Evolutionary conservation across 1,284 basidiomycete genomes (phyloP).

Genomic region (Rhodotorula sp.): DNA sequence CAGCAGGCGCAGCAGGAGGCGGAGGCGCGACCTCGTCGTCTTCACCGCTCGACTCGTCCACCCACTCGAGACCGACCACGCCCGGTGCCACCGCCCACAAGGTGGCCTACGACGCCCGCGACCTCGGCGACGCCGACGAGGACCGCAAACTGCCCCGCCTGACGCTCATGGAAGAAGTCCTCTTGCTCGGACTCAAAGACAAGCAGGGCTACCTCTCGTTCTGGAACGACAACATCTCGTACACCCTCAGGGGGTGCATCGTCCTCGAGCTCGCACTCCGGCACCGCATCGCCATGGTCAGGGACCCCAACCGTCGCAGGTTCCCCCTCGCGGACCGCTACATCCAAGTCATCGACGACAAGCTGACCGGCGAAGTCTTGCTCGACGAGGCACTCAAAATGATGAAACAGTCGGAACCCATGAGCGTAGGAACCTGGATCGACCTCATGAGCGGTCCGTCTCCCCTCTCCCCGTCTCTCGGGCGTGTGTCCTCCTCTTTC

Average conservation of each 20-base stretch:
- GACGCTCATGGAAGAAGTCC: constrained; percentile 95
- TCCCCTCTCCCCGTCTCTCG: too few relatives aligned
- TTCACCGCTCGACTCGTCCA: neutral
- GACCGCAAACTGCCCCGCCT: constrained; percentile 73
- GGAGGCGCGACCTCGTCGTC: neutral
- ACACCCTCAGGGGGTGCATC: constrained; percentile 90
- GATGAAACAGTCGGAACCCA: constrained; percentile 76
- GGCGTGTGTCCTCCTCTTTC: neutral
- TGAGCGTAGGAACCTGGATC: constrained; percentile 89
- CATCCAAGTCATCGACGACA: constrained; percentile 85
- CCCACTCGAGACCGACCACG: constrained; percentile 21
- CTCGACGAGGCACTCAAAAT: constrained; percentile 92
- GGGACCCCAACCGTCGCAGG: constrained; percentile 74
- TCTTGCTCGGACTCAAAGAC: constrained; percentile 67
- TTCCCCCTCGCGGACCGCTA: constrained; percentile 72
- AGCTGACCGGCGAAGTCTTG: constrained; percentile 89
- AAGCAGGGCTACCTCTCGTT: constrained; percentile 84
- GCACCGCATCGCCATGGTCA: constrained; percentile 80
- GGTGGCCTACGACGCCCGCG: constrained; percentile 91
- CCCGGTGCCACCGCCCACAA: constrained; percentile 50
- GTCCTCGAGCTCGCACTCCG: constrained; percentile 89
- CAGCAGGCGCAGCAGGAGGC: neutral
- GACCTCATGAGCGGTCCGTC: constrained; percentile 82
- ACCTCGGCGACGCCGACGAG: constrained; percentile 73
- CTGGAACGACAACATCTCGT: constrained; percentile 98